Evolutionary conservation across 345 rosid species (phyloP), one percentile per base, ranked within the genome.

Genomic region (Boechera stricta): DNA sequence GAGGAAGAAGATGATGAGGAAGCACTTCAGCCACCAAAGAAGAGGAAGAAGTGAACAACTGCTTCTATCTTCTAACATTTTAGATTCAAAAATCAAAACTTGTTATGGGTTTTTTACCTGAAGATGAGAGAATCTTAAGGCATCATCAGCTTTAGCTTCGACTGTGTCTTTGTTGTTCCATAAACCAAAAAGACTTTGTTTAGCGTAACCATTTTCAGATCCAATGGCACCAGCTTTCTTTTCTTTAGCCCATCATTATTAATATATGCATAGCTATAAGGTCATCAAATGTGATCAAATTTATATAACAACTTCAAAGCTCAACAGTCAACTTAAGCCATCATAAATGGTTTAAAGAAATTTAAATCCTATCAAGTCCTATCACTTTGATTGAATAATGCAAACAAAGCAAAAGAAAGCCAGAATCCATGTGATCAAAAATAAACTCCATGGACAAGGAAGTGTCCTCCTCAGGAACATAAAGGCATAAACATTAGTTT

Each of bases 1-100:
- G 96, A 87, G 0, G 92, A 86, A 12, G 93, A 91, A 15, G 97
- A 91, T 0, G 97, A 91, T 0, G 97, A 91, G 76, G 97, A 87
- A 44, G 85, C 97, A 0, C 89, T 90, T 31, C 97, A 90, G 85
- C 97, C 97, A 2, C 97, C 97, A 5, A 91, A 91, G 87, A 91
- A 91, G 86, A 91, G 97, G 84, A 91, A 90, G 97, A 91, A 91
- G 95, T 91, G 82, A 88, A 71, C 16, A 49, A 36, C 9, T 0
- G n/a, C 47, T 55, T 38, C 51, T 15, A 49, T 58, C 68, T 39
- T 28, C 48, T 57, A 64, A 71, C 76, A 58, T 64, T 72, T 70
- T 77, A 71, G 75, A 62, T 54, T 77, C 49, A 33, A 69, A 55
- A 33, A 63, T 52, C 58, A 16, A 63, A 69, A 77, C 65, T 39